A percentile compares a stretch with the other conserved stretches of the same genome.
phyloP scores from a whole-genome alignment of 1,139 yeast genomes.

The Kodamaea arcana region DNA sequence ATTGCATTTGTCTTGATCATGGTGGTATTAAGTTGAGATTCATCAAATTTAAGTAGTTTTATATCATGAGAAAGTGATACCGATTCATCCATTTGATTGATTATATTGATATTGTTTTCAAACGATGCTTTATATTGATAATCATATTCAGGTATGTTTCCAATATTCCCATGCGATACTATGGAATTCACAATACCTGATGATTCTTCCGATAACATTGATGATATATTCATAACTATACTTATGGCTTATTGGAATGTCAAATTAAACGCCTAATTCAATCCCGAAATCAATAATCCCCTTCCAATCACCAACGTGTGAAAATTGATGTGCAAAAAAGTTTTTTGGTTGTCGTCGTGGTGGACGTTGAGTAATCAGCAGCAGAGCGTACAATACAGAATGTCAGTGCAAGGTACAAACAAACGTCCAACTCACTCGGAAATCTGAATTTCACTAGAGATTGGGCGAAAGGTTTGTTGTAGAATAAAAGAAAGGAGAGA shows the following conservation, averaged over 20 bases:
- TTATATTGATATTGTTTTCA: conserved; percentile 23
- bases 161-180: background rate
- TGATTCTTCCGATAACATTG: conserved; percentile 31
- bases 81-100: conserved; percentile 28
- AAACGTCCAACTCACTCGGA: no score
- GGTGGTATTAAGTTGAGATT: conserved; percentile 20
- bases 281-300: no score
- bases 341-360: no score
- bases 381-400: no score
- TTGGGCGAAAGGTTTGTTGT: no score
- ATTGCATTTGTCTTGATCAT: conserved; percentile 25
- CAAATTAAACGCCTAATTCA: no score
- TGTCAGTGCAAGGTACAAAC: no score
- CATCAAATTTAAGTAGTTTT: conserved; percentile 27
- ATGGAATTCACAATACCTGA: conserved; percentile 7
- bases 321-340: no score
- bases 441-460: no score
- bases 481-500: no score
- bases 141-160: conserved; percentile 3
- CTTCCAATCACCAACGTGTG: no score
- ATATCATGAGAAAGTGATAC: conserved; percentile 24
- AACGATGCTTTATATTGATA: conserved; percentile 15
- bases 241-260: background rate
- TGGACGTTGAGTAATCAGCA: no score
- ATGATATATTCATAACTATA: conserved; percentile 35